Conservation (phyloP, 2,329 filamentous ascomycete genomes). For the Dactylonectria macrodidyma region DNA sequence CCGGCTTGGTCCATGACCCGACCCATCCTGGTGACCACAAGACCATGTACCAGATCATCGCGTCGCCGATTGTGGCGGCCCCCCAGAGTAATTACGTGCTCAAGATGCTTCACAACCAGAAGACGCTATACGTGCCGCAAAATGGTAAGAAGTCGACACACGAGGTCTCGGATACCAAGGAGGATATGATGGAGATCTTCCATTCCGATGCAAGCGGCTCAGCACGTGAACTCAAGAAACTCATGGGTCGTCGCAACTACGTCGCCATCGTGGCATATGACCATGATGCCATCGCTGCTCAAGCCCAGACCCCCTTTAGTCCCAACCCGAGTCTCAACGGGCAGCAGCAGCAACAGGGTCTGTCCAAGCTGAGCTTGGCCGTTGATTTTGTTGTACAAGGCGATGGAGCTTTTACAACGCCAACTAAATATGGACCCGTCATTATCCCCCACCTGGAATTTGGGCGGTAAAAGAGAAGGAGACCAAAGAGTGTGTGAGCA, state of each 20-base stretch:
- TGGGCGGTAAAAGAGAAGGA: constrained; percentile 60
- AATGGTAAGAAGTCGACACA: constrained; percentile 86
- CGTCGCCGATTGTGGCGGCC: constrained; percentile 91
- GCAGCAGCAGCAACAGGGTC: constrained; percentile 59
- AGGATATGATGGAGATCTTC: constrained; percentile 99
- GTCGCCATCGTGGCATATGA: constrained; percentile 95
- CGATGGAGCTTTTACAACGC: constrained; percentile 83
- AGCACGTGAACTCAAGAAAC: constrained; percentile 85
- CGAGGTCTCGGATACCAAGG: constrained; percentile 90
- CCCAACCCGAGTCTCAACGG: constrained; percentile 54
- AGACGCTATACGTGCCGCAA: constrained; percentile 88
- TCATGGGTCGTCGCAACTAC: constrained; percentile 96
- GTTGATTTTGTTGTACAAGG: constrained; percentile 98
- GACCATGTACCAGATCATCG: constrained; percentile 99
- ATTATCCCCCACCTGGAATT: constrained; percentile 91
- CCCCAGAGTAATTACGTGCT: constrained; percentile 89
- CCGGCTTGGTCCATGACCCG: constrained; percentile 94
- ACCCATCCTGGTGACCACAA: constrained; percentile 94
- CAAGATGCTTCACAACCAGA: constrained; percentile 96
- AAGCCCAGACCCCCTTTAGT: constrained; percentile 55
- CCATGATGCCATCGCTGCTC: constrained; percentile 76
- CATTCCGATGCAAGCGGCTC: constrained; percentile 91
- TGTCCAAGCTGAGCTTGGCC: constrained; percentile 84
- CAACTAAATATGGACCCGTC: constrained; percentile 97
- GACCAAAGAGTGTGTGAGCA: neutral